A percentile compares a stretch with the other conserved stretches of the same genome.
phyloP scores from a whole-genome alignment of 2,329 filamentous ascomycete species.

The Amphichorda felina region DNA sequence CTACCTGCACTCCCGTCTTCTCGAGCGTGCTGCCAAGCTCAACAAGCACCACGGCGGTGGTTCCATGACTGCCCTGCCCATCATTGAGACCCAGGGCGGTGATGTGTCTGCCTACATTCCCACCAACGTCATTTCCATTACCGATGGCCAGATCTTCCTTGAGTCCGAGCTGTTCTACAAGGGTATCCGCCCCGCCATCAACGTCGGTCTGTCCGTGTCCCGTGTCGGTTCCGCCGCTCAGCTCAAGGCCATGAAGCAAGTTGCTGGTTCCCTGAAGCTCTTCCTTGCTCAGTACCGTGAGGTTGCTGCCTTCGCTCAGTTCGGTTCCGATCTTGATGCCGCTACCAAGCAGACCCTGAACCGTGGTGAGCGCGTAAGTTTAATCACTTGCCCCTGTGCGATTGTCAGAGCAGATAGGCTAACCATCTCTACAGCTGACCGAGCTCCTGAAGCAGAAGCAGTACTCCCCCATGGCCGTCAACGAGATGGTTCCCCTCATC shows the following conservation, averaged over 20 bases:
- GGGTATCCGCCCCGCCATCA: slow-evolving; percentile 99
- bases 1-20: slow-evolving; percentile 98
- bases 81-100: slow-evolving; percentile 99
- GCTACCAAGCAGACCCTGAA: slow-evolving; percentile 96
- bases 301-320: slow-evolving; percentile 98
- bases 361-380: slow-evolving; percentile 92
- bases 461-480: slow-evolving; percentile 96
- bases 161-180: slow-evolving; percentile 99
- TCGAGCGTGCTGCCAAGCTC: slow-evolving; percentile 99
- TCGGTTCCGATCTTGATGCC: slow-evolving; percentile 98
- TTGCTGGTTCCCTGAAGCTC: slow-evolving; percentile 98
- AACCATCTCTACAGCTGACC: slow-evolving; percentile 48
- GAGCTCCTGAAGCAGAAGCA: slow-evolving; percentile 99
- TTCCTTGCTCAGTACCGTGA: slow-evolving; percentile 99
- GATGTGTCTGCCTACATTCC: slow-evolving; percentile 99
- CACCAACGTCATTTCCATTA: slow-evolving; percentile 99
- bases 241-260: slow-evolving; percentile 99
- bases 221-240: slow-evolving; percentile 99
- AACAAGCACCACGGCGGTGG: slow-evolving; percentile 81
- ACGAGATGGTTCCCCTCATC: slow-evolving; percentile 99
- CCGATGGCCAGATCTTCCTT: slow-evolving; percentile 99
- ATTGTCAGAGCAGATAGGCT: slow-evolving; percentile 3
- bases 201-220: slow-evolving; percentile 99
- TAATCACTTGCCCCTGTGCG: neutral
- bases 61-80: slow-evolving; percentile 89